Evolutionary conservation across 805 yeast genomes (phyloP), one percentile per base, ranked within the genome.

Genomic region (Teunomyces pallodes): DNA sequence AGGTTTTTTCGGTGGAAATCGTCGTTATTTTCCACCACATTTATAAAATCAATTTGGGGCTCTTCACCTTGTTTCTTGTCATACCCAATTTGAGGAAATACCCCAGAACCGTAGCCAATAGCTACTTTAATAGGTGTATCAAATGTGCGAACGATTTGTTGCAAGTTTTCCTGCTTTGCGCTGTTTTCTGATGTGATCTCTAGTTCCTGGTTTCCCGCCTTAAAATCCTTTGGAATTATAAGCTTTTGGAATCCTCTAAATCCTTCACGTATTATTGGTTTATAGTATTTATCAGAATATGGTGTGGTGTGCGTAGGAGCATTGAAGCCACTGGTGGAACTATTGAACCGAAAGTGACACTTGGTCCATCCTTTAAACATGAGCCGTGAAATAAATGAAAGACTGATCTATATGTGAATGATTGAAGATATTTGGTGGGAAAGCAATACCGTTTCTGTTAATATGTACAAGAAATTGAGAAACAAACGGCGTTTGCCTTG

Each of bases 51-150:
- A 9, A 89, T 80, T 64, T 94, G 98, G 0, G 90, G 85, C 12
- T 40, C 46, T n/a, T 45, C 40, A 16, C 29, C 8, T 17, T 29
- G 39, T 31, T 76, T 75, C 27, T 44, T 29, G 8, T 42, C 42
- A 53, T 79, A 76, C 4, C 74, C 70, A 1, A 56, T 58, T 64
- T 92, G 99, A 32, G 81, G 76, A 58, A 94, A 87, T 1, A 94
- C 96, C 4, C 96, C 96, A 6, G 96, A 87, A 2, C 99, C 99
- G 65, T 92, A 92, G 0, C 97, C 99, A 67, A 92, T 87, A 0
- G 96, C 84, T 57, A 81, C 87, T 46, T 82, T 72, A 10, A 90
- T 79, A 0, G 94, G 91, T 1, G 92, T 86, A 36, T 81, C 70
- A 65, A 88, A 88, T 41, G 74, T 69, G 66, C 79, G 66, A 33